A percentile compares a stretch with the other conserved stretches of the same genome.
These are phyloP conservation scores for Moesziomyces parantarcticus DNA, from an alignment of 1,284 basidiomycete genomes.

Conservation along the genomic window DNA sequence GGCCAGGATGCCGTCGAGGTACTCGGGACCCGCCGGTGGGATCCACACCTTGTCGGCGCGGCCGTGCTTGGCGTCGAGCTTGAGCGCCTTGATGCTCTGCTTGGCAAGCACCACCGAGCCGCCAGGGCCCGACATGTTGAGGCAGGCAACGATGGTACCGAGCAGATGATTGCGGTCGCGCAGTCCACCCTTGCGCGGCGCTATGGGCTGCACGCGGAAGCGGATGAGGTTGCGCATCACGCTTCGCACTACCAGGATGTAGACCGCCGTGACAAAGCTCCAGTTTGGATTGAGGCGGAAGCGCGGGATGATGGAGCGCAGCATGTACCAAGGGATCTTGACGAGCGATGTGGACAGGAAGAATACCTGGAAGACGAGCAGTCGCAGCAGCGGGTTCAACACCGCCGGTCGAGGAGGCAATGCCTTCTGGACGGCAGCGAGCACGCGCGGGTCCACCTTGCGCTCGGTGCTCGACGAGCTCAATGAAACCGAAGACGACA, in stretches of 20 bases:
- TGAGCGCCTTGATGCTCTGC: slow-evolving; percentile 48
- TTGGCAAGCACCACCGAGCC: slow-evolving; percentile 52
- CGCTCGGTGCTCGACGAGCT: slow-evolving; percentile 26
- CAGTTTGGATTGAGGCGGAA: slow-evolving; percentile 50
- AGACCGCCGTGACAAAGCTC: slow-evolving; percentile 49
- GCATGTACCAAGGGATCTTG: slow-evolving; percentile 49
- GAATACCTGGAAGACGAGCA: slow-evolving; percentile 58
- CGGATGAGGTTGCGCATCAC: slow-evolving; percentile 55
- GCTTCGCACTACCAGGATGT: slow-evolving; percentile 50
- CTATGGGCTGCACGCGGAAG: slow-evolving; percentile 59
- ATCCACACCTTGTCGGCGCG: slow-evolving; percentile 63
- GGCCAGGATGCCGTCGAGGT: slow-evolving; percentile 57
- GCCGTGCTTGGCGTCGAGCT: slow-evolving; percentile 38
- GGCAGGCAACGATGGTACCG: slow-evolving; percentile 39
- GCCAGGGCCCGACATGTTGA: slow-evolving; percentile 60
- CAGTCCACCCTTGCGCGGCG: slow-evolving; percentile 56
- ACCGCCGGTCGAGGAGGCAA: slow-evolving; percentile 32
- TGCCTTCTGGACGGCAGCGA: slow-evolving; percentile 35
- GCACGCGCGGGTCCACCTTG: slow-evolving; percentile 43
- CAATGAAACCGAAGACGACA: slow-evolving; percentile 15
- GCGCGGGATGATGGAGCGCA: slow-evolving; percentile 48
- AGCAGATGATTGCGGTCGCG: slow-evolving; percentile 56
- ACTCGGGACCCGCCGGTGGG: slow-evolving; percentile 56
- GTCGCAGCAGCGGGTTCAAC: slow-evolving; percentile 38
- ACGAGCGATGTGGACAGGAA: slow-evolving; percentile 53